A percentile compares a stretch with the other conserved stretches of the same genome.
Conservation (phyloP, 2,329 filamentous ascomycete genomes). For the Sphaerulina vaccinii region DNA sequence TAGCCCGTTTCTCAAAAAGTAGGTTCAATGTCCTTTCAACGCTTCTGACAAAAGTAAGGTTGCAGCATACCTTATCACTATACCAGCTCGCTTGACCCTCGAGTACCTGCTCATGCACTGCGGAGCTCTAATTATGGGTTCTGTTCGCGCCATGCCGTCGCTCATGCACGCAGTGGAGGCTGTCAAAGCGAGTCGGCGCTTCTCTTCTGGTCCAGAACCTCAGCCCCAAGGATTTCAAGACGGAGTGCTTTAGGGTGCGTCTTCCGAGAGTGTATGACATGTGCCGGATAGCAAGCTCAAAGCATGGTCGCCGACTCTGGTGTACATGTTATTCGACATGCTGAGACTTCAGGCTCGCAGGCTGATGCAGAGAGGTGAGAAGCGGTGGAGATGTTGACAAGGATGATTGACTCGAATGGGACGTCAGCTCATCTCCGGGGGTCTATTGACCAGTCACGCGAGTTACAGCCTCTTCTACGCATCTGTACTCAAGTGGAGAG, state of each 20-base stretch:
- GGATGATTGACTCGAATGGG: not conserved
- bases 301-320: slow-evolving; percentile 2
- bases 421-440: not conserved
- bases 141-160: slow-evolving; percentile 7
- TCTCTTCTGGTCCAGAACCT: not conserved
- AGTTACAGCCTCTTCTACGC: slow-evolving; percentile 3
- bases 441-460: not conserved
- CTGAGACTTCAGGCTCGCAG: not conserved
- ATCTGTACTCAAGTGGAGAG: slow-evolving; percentile 9
- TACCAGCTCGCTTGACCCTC: not conserved
- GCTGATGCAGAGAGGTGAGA: not conserved
- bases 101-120: slow-evolving; percentile 6
- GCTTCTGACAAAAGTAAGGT: not conserved
- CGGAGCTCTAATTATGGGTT: slow-evolving; percentile 3
- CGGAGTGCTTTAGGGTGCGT: not conserved
- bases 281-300: slow-evolving; percentile 1
- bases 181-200: slow-evolving; percentile 5
- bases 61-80: not conserved
- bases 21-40: no score
- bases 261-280: not conserved
- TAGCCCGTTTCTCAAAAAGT: not conserved
- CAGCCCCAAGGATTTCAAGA: not conserved
- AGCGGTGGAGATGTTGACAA: not conserved
- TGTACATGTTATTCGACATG: not conserved
- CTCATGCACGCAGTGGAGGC: not conserved